Evolutionary conservation across 345 rosid species (phyloP).

Genomic region (Crucihimalaya himalaica): DNA sequence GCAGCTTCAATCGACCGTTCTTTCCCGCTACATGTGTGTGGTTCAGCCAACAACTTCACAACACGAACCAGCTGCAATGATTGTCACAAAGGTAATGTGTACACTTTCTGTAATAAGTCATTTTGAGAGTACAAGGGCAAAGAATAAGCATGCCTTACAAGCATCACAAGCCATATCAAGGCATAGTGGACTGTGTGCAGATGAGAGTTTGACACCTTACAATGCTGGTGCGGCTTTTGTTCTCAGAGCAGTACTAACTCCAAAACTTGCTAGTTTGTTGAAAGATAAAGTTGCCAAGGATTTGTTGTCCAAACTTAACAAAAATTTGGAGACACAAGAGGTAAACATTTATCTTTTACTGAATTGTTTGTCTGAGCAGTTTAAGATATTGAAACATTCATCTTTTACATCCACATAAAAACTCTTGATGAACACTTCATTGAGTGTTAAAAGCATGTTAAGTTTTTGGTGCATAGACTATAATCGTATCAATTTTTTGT

Average conservation of each 20-base stretch:
- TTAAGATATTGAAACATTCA: no score
- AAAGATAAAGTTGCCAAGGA: slow-evolving; percentile 78
- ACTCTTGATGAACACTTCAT: no score
- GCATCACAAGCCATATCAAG: slow-evolving; percentile 90
- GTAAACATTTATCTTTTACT: slow-evolving; percentile 45
- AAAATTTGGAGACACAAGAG: slow-evolving; percentile 98
- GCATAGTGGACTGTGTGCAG: slow-evolving; percentile 79
- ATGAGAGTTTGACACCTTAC: slow-evolving; percentile 65
- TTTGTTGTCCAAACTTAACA: slow-evolving; percentile 76
- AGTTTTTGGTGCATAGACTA: no score
- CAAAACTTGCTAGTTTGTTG: slow-evolving; percentile 92
- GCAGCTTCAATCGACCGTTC: slow-evolving; percentile 82
- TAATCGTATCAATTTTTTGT: no score
- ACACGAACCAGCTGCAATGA: slow-evolving; percentile 85
- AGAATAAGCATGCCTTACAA: slow-evolving; percentile 86
- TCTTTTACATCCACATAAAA: no score
- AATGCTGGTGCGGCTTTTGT: slow-evolving; percentile 70
- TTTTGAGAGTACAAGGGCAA: slow-evolving; percentile 88
- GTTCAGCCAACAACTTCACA: slow-evolving; percentile 97
- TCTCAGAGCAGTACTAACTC: slow-evolving; percentile 80
- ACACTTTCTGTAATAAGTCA: slow-evolving; percentile 85
- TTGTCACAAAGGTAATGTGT: slow-evolving; percentile 88
- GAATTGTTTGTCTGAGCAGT: no score
- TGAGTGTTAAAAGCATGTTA: no score
- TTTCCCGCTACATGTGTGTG: slow-evolving; percentile 90